Base-by-base conservation (phyloP, 805 yeast species). In the Candida anglica region DNA sequence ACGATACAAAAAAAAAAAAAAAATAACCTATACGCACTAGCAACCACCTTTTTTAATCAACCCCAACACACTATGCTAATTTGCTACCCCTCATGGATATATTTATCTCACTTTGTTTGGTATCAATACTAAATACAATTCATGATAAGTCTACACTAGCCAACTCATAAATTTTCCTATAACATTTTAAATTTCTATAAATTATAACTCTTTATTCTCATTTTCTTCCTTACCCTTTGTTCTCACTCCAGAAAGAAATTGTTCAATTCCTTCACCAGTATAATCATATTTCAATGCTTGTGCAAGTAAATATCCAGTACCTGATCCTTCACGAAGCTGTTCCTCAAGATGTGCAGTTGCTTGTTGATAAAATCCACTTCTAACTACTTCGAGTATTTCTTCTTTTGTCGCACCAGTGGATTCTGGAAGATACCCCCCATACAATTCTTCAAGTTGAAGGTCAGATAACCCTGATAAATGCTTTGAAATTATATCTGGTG, bases 201-300 rank as follows among this genome's bases (percentile, higher is more conserved):
- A n/a, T n/a, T 32, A 7, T 22, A 20, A n/a, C 13, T 34, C 42
- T 30, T 36, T 43, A 27, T 25, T 9, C n/a, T 41, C 34, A 7
- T 33, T 30, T 22, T 39, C 47, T 24, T 45, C 42, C 28, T 45
- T 42, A 18, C 53, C 48, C 36, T 45, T 26, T 32, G 53, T 47
- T 34, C 75, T 56, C 8, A 69, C 50, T 4, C 75, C 76, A 13
- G 50, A 44, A 41, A 77, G 50, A 39, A 74, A 76, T 10, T 69
- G 69, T 23, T 63, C 71, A 22, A 76, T 53, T 1, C 82, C 82
- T 48, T 77, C 82, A 7, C 81, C 81, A 7, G 51, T 33, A 42
- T 77, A 77, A 5, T 59, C 66, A 43, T 60, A 60, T n/a, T 69
- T 71, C 27, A 76, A 58, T 25, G 73, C 63, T 36, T 60, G 64